Conservation (phyloP, 495 filamentous ascomycete genomes). For the Pyronema omphalodes region DNA sequence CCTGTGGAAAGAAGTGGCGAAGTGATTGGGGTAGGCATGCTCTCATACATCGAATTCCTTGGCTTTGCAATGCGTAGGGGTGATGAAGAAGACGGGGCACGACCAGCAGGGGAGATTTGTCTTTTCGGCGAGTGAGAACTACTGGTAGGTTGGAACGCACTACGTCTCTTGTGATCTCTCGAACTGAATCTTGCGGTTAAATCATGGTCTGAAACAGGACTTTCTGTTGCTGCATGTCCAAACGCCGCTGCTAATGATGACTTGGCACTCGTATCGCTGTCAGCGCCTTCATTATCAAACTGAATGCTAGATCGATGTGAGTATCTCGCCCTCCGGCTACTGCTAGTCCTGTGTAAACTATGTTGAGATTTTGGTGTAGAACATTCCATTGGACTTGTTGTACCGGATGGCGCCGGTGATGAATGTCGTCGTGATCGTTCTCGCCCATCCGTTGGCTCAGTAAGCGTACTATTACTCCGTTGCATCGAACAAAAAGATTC, state of each 20-base stretch:
- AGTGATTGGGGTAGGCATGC: constrained; percentile 63
- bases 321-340: constrained; percentile 8
- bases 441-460: constrained; percentile 11
- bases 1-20: constrained; percentile 68
- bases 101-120: constrained; percentile 67
- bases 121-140: constrained; percentile 49
- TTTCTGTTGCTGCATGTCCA: constrained; percentile 54
- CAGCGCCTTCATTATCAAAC: constrained; percentile 27
- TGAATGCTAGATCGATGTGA: constrained; percentile 20
- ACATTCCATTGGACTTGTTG: constrained; percentile 79
- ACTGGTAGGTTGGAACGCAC: constrained; percentile 31
- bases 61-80: constrained; percentile 76
- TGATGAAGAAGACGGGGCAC: constrained; percentile 51
- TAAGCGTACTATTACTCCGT: constrained; percentile 10
- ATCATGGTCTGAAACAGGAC: constrained; percentile 71
- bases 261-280: constrained; percentile 70
- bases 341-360: constrained; percentile 33
- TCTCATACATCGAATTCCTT: constrained; percentile 53
- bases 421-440: constrained; percentile 30
- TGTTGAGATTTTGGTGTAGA: constrained; percentile 78
- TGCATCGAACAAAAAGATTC: constrained; percentile 19
- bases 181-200: constrained; percentile 47
- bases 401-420: constrained; percentile 50
- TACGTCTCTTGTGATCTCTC: constrained; percentile 62
- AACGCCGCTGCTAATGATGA: constrained; percentile 59